phyloP scores from a whole-genome alignment of 352 stramenopile species.

The Saprolegnia parasitica region DNA sequence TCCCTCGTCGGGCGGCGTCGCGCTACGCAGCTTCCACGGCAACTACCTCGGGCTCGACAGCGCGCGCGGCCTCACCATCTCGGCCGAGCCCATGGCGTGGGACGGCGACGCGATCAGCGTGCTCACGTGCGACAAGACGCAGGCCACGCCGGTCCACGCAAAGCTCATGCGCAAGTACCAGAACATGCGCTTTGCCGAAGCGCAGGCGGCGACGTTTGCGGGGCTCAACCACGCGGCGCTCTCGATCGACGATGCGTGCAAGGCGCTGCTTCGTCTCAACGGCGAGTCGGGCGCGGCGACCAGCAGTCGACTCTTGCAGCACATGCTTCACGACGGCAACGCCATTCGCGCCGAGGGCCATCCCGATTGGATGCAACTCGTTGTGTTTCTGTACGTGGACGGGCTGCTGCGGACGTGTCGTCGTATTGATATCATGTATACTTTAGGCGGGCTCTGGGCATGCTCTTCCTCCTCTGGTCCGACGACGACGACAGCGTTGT shows the following conservation, averaged over 20 bases:
- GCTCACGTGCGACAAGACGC: slow-evolving; percentile 66
- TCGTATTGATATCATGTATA: not conserved
- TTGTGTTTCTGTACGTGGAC: slow-evolving; percentile 63
- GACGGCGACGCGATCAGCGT: slow-evolving; percentile 63
- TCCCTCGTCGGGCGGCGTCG: slow-evolving; percentile 42
- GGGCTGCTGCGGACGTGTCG: not conserved
- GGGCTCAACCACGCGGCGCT: slow-evolving; percentile 48
- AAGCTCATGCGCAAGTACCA: slow-evolving; percentile 78
- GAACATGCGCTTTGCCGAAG: slow-evolving; percentile 47
- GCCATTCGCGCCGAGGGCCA: slow-evolving; percentile 60
- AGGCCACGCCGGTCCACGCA: slow-evolving; percentile 44
- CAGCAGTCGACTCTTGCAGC: slow-evolving; percentile 58
- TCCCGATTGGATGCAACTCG: slow-evolving; percentile 76
- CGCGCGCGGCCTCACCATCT: slow-evolving; percentile 39
- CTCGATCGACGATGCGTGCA: slow-evolving; percentile 56
- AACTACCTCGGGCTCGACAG: slow-evolving; percentile 71
- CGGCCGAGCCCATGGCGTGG: slow-evolving; percentile 56
- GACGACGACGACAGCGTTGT: slow-evolving; percentile 53
- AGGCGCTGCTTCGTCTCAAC: slow-evolving; percentile 54
- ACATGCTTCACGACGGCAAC: slow-evolving; percentile 62
- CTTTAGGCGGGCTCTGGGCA: slow-evolving; percentile 49
- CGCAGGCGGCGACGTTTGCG: slow-evolving; percentile 44
- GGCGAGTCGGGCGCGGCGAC: slow-evolving; percentile 40
- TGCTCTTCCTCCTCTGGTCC: slow-evolving; percentile 73
- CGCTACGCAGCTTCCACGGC: slow-evolving; percentile 71